Base-by-base conservation (phyloP, 768 basidiomycete genomes). In the Boletus edulis region DNA sequence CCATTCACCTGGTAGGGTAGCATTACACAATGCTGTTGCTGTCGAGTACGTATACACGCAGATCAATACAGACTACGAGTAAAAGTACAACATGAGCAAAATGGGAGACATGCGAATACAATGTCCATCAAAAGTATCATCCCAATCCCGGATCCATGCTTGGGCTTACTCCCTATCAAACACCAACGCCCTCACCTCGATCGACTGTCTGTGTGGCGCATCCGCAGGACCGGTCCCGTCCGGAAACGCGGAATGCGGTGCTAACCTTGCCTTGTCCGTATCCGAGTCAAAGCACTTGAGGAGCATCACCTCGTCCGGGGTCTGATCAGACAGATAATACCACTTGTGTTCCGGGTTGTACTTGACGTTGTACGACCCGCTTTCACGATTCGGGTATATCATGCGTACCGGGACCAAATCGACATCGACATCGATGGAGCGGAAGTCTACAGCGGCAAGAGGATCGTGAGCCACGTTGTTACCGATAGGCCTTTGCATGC, bases 261-360 rank as follows among this genome's bases (percentile, higher is more conserved):
- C 9, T 6, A 49, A 31, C n/a, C 38, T 40, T n/a, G 76, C 72
- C 61, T 66, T 66, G 46, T 68, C 63, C 40, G 53, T 59, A 52
- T 72, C 69, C 37, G 75, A 76, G 57, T 78, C 76, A 49, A 68
- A 78, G 59, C 77, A 75, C 65, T 76, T 76, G 67, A 77, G 71
- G 12, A 76, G 58, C 8, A 62, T 66, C 47, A 74, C 67, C 60
- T 76, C 76, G 4, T 74, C 71, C 13, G 74, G 73, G 1, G 67
- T 70, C 67, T 73, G 72, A 50, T 73, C 61, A 7, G 69, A 58
- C 41, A 77, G 52, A 62, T 74, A 74, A 56, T 72, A 73, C 75
- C 73, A 76, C 61, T 56, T 55, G 60, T 75, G 73, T 0, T 50
- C 51, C 3, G 72, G 70, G 55, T 69, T 75, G 56, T 72, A 65